A percentile compares a stretch with the other conserved stretches of the same genome.
phyloP scores from a whole-genome alignment of 495 filamentous ascomycete species.

The Baudoinia panamericana region DNA sequence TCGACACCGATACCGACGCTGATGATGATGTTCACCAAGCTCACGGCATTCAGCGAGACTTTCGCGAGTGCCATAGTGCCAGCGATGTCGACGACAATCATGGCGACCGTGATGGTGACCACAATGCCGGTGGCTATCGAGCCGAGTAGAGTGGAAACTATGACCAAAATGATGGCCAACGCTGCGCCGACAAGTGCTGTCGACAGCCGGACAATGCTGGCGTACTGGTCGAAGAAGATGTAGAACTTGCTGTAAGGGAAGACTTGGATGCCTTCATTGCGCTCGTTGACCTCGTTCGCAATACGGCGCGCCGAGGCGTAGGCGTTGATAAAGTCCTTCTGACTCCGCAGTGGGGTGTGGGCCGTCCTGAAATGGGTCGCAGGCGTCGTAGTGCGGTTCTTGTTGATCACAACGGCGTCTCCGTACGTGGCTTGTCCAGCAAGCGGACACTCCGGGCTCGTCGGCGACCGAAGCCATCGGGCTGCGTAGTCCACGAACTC shows the following conservation, averaged over 20 bases:
- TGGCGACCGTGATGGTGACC: constrained; percentile 70
- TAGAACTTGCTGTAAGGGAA: constrained; percentile 97
- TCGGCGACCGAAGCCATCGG: constrained; percentile 70
- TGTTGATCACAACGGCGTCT: constrained; percentile 69
- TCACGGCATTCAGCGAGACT: constrained; percentile 91
- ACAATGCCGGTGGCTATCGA: constrained; percentile 70
- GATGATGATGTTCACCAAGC: constrained; percentile 92
- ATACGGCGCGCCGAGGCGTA: constrained; percentile 88
- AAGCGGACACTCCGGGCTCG: constrained; percentile 69
- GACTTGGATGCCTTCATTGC: constrained; percentile 52
- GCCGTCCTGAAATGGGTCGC: constrained; percentile 86
- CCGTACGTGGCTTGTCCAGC: constrained; percentile 81
- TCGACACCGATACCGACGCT: constrained; percentile 92
- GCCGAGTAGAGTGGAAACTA: constrained; percentile 68
- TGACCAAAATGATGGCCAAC: constrained; percentile 64
- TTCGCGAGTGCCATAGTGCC: constrained; percentile 80
- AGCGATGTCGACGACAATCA: constrained; percentile 90
- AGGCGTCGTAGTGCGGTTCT: constrained; percentile 45
- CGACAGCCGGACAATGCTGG: constrained; percentile 66
- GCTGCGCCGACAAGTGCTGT: constrained; percentile 68
- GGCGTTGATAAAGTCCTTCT: constrained; percentile 85
- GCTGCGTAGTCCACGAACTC: constrained; percentile 79
- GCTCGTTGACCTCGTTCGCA: constrained; percentile 52
- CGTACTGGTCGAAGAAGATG: constrained; percentile 97
- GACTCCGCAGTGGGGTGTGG: constrained; percentile 71